Evolutionary conservation across 768 basidiomycete genomes (phyloP).

Genomic region (Xerocomus spinulosus): DNA sequence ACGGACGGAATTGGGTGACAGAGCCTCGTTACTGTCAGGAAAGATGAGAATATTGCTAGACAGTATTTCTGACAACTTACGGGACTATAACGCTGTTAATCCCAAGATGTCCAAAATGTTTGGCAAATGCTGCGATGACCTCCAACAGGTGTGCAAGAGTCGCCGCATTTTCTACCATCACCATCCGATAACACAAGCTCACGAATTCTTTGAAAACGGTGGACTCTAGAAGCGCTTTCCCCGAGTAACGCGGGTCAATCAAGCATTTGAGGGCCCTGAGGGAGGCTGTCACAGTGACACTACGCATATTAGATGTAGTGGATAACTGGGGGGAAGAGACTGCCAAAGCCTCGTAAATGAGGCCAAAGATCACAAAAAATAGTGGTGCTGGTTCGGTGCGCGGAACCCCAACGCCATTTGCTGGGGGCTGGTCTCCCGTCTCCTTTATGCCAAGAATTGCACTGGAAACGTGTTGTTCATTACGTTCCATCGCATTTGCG

Average conservation of each 20-base stretch:
- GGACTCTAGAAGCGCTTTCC: constrained; percentile 74
- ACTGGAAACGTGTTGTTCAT: constrained; percentile 62
- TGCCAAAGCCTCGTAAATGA: constrained; percentile 87
- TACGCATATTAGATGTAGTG: constrained; percentile 37
- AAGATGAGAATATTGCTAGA: constrained; percentile 1
- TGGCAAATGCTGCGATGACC: constrained; percentile 57
- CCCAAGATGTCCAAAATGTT: constrained; percentile 29
- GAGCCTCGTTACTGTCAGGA: constrained; percentile 27
- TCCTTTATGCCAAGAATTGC: constrained; percentile 72
- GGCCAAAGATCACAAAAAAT: constrained; percentile 88
- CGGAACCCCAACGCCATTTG: constrained; percentile 19
- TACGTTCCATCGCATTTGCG: constrained; percentile 68
- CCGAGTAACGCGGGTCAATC: constrained; percentile 76
- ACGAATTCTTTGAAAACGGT: constrained; percentile 87
- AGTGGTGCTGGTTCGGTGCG: constrained; percentile 65
- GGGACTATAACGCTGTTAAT: constrained; percentile 19
- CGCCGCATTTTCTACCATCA: constrained; percentile 73
- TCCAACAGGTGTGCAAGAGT: constrained; percentile 73
- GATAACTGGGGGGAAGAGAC: constrained; percentile 59
- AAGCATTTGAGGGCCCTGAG: constrained; percentile 76
- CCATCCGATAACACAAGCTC: constrained; percentile 83
- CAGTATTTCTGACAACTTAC: constrained; percentile 6
- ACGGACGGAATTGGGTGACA: constrained; percentile 32
- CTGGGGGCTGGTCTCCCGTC: constrained; percentile 12
- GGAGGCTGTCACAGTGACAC: constrained; percentile 51